phyloP scores from a whole-genome alignment of 768 basidiomycete genomes.

The Pulveroboletus frians region DNA sequence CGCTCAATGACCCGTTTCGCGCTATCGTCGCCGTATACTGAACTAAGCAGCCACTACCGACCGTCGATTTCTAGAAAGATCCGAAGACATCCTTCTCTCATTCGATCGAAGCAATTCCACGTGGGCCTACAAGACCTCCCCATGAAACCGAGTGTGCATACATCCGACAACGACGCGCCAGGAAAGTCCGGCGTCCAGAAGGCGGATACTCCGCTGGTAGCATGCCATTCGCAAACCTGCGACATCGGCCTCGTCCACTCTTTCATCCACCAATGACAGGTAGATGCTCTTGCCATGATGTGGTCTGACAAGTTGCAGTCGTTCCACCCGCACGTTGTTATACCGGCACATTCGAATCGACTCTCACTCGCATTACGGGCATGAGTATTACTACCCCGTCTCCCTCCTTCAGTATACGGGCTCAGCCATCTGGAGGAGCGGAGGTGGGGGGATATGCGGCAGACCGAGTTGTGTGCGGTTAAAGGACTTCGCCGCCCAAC shows the following conservation, averaged over 20 bases:
- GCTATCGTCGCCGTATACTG: too few relatives aligned
- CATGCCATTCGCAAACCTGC: constrained; percentile 56
- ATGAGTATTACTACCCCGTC: constrained; percentile 62
- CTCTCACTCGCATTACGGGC: constrained; percentile 57
- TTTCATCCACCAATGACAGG: constrained; percentile 84
- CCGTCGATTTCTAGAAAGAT: too few relatives aligned
- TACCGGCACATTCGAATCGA: constrained; percentile 81
- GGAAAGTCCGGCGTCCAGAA: not conserved
- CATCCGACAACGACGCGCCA: not conserved
- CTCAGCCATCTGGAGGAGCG: constrained; percentile 60
- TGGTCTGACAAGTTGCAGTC: constrained; percentile 39
- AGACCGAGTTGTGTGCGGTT: constrained; percentile 53
- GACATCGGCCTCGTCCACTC: constrained; percentile 76
- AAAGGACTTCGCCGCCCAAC: constrained; percentile 25
- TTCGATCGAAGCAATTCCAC: constrained; percentile 69
- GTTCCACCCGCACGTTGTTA: constrained; percentile 97
- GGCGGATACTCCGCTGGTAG: constrained; percentile 3
- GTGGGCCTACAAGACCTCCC: constrained; percentile 29
- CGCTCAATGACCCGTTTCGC: too few relatives aligned
- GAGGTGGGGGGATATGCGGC: constrained; percentile 89
- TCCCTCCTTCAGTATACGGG: constrained; percentile 61
- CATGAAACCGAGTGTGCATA: constrained; percentile 2
- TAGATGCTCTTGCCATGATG: constrained; percentile 97
- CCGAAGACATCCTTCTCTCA: constrained; percentile 69
- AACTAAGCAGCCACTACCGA: too few relatives aligned